Evolutionary conservation across 495 filamentous ascomycete genomes (phyloP), one percentile per base, ranked within the genome.

Genomic region (Neurospora pannonica): DNA sequence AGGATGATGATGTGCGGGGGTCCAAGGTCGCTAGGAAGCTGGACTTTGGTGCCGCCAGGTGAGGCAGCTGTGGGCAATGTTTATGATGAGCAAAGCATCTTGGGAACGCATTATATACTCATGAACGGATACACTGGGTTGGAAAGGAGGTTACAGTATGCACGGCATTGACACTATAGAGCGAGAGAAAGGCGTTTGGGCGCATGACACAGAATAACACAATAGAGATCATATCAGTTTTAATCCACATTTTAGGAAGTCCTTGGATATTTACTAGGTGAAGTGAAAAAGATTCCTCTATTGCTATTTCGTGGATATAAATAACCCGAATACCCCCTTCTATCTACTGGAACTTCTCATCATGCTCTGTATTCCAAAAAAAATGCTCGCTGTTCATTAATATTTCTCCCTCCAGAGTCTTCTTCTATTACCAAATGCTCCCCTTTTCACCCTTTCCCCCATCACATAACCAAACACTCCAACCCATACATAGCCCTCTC

Each of bases 401-500:
- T 37, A 38, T 3, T 13, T 34, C 40, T 24, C 19, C 21, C 54
- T n/a, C n/a, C n/a, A n/a, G n/a, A n/a, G n/a, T n/a, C n/a, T n/a
- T n/a, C n/a, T n/a, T n/a, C n/a, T n/a, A n/a, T 19, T 21, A 21
- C 69, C 31, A 11, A 28, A 11, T 39, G n/a, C 40, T 34, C 15
- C 67, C 34, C 7, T n/a, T 78, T 42, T 39, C 73, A 37, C 74
- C 73, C 73, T 70, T 24, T 1, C n/a, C 62, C 70, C 36, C 28
- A 76, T 87, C 86, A 98, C 94, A 98, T 97, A 70, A 95, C 80
- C 48, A 77, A 82, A 80, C 96, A 99, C 69, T 97, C 97, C 83
- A 96, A 87, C 69, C 97, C 97, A 86, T 98, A 98, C 97, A 98
- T 97, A 31, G 94, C 95, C 83, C 92, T 91, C 87, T 99, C 97